Conservation (phyloP, 192 early-diverging fungal genomes). For the Linderina pennispora region DNA sequence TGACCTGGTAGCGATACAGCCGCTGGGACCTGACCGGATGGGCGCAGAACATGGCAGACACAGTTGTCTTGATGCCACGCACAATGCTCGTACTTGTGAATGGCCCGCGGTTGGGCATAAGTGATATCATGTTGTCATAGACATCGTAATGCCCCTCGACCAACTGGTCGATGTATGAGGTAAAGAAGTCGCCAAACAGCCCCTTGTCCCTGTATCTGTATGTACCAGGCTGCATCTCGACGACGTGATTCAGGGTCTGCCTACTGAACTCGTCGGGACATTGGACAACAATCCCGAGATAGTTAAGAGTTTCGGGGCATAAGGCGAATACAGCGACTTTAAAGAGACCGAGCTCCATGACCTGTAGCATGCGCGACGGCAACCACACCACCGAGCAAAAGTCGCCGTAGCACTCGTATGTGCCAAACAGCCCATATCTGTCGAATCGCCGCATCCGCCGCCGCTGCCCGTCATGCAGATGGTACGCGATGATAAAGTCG, state of each 20-base stretch:
- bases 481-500: constrained; percentile 39
- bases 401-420: constrained; percentile 40
- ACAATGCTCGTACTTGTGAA: constrained; percentile 13
- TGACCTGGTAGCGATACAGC: constrained; percentile 38
- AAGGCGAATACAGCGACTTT: constrained; percentile 32
- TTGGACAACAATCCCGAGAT: constrained; percentile 28
- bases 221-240: constrained; percentile 34
- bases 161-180: constrained; percentile 19
- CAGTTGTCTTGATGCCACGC: constrained; percentile 28
- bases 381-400: constrained; percentile 38
- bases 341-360: constrained; percentile 20
- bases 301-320: constrained; percentile 31
- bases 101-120: constrained; percentile 38
- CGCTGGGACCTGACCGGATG: constrained; percentile 22
- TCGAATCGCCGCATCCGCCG: constrained; percentile 15
- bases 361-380: constrained; percentile 38
- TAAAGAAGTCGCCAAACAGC: constrained; percentile 36
- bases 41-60: constrained; percentile 37
- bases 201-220: constrained; percentile 27
- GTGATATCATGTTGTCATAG: constrained; percentile 9
- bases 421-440: constrained; percentile 27
- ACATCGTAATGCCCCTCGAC: constrained; percentile 19
- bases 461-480: constrained; percentile 42
- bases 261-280: constrained; percentile 4
- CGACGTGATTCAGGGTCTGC: constrained; percentile 32